Evolutionary conservation across 345 rosid genomes (phyloP).

Genomic region (Nasturtium officinale): DNA sequence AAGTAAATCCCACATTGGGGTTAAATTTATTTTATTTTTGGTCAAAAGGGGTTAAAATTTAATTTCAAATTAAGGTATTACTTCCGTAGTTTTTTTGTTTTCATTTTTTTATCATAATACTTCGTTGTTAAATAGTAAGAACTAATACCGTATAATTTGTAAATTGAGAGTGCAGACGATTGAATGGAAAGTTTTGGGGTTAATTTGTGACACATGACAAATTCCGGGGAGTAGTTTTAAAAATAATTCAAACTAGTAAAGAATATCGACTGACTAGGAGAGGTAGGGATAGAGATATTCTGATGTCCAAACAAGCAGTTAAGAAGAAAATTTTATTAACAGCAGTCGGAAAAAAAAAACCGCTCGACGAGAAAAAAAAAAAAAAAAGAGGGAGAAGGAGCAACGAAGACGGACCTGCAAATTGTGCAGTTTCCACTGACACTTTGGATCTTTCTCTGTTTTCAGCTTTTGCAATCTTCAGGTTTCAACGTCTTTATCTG

Average conservation of each 20-base stretch:
- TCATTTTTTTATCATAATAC: not conserved
- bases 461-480: slow-evolving; percentile 27
- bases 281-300: slow-evolving; percentile 16
- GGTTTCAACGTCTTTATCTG: slow-evolving; percentile 25
- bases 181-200: not conserved
- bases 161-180: not conserved
- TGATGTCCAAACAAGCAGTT: slow-evolving; percentile 35
- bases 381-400: slow-evolving; percentile 32
- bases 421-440: slow-evolving; percentile 41
- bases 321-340: slow-evolving; percentile 37
- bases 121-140: not conserved
- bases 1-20: not conserved
- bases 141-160: not conserved
- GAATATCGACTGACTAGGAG: slow-evolving; percentile 18
- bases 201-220: not conserved
- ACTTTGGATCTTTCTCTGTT: slow-evolving; percentile 40
- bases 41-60: not conserved
- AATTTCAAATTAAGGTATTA: not conserved
- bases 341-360: slow-evolving; percentile 41
- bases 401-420: slow-evolving; percentile 47
- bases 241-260: slow-evolving; percentile 22
- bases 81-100: not conserved
- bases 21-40: not conserved
- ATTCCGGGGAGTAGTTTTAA: not conserved
- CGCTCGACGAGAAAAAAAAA: slow-evolving; percentile 32